Conservation (phyloP, 306 rosid genomes). For the Senna tora region DNA sequence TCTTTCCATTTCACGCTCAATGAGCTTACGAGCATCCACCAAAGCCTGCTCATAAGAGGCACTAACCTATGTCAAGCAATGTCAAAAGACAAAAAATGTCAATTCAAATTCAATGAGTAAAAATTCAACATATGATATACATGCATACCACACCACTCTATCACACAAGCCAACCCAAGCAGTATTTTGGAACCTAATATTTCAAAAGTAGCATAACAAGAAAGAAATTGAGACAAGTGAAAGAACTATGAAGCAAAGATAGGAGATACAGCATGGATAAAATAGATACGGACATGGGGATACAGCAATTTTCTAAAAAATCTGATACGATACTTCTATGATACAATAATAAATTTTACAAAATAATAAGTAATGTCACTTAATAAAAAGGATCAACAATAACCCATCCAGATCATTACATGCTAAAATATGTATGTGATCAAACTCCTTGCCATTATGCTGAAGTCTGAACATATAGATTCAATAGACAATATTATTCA, state of each 20-base stretch:
- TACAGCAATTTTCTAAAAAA: too few relatives aligned
- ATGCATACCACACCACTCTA: conserved; percentile 23
- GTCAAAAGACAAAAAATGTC: conserved; percentile 42
- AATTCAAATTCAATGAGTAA: conserved; percentile 31
- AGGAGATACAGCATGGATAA: too few relatives aligned
- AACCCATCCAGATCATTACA: conserved; percentile 26
- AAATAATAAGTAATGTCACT: conserved; percentile 21
- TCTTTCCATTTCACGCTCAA: conserved; percentile 99
- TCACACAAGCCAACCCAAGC: conserved; percentile 26
- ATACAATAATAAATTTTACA: too few relatives aligned
- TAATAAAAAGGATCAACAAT: conserved; percentile 4
- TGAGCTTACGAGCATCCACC: conserved; percentile 93
- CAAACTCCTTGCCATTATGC: not conserved
- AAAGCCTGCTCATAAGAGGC: conserved; percentile 97
- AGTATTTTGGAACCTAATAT: not conserved
- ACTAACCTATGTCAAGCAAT: conserved; percentile 74
- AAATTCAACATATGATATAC: conserved; percentile 14
- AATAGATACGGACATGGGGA: too few relatives aligned
- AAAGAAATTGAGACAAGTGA: not conserved
- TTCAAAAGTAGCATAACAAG: not conserved
- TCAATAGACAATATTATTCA: not conserved
- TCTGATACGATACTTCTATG: too few relatives aligned
- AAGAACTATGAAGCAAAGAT: too few relatives aligned
- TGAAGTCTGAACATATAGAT: too few relatives aligned
- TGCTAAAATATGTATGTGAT: not conserved